Base-by-base conservation (phyloP, 495 filamentous ascomycete species). In the Aspergillus cristatus region DNA sequence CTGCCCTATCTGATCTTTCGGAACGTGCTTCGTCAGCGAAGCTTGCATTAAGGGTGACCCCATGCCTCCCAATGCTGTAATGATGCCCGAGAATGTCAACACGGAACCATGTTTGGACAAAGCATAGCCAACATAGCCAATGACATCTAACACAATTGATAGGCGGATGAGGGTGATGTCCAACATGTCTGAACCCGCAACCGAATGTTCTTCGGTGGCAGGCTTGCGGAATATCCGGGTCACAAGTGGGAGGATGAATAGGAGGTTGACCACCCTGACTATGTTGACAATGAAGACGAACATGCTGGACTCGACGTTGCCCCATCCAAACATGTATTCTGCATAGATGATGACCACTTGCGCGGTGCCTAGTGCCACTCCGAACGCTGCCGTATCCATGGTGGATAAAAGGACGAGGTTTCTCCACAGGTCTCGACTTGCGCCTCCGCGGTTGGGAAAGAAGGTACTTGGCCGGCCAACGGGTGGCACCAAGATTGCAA, bases 21-120 rank as follows among this genome's bases (percentile, higher is more conserved):
- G 85, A 0, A 96, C 80, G 54, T 96, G 91, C 52, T 96, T 96
- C 36, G 86, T 96, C 13, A 96, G 60, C 0, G 84, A 71, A 0
- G 81, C 77, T 48, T 93, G 84, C 34, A 95, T 59, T 0, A 82
- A 90, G 3, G 91, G 89, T 4, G 78, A 79, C 0, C 78, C 90
- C 35, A 96, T 78, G 2, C 90, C 87, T 8, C 90, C 91, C 26
- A 94, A 60, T 0, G 85, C 70, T 2, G 85, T 80, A 14, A 84
- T 47, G 14, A 79, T 64, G 33, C 85, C 91, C 10, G 78, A 82
- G 3, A 78, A 28, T 7, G 84, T 73, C 57, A 82, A 74, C 2
- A 82, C 34, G 0, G 55, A 45, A 3, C 74, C 68, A 11, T 63
- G 70, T 2, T 68, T 67, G 1, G 76, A 75, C 30, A 85, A 46